Conservation (phyloP, 2,329 filamentous ascomycete genomes). For the Arachnomyces sp. region DNA sequence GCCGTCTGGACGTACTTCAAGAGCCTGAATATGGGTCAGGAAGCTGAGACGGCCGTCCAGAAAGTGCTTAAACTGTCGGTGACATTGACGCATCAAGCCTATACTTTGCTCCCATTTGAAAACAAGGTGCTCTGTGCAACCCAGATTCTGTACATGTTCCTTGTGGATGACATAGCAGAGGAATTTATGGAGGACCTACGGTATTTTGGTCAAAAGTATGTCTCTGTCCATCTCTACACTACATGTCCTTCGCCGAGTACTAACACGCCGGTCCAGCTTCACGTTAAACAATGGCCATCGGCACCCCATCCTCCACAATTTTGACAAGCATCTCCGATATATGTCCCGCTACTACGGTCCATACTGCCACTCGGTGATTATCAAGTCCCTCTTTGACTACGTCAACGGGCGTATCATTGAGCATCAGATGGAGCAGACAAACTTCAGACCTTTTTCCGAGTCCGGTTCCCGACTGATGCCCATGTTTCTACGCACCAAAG, state of each 20-base stretch:
- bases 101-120: conserved; percentile 9
- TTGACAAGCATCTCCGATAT: conserved; percentile 8
- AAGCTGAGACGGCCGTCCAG: conserved; percentile 2
- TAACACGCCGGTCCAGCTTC: too few species aligned
- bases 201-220: conserved; percentile 10
- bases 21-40: conserved; percentile 4
- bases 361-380: conserved; percentile 10
- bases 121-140: conserved; percentile 7
- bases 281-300: background rate
- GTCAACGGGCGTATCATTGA: conserved; percentile 10
- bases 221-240: background rate
- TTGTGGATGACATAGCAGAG: conserved; percentile 10
- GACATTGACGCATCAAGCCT: conserved; percentile 6
- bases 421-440: conserved; percentile 5
- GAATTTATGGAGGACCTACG: conserved; percentile 8
- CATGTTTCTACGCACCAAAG: conserved; percentile 10
- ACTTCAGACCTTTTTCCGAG: conserved; percentile 1
- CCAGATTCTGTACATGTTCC: conserved; percentile 11
- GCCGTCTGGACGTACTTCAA: conserved; percentile 10
- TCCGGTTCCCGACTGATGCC: conserved; percentile 8
- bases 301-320: conserved; percentile 3
- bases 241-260: background rate
- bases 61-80: conserved; percentile 7
- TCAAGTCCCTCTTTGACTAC: conserved; percentile 9
- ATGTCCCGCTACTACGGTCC: conserved; percentile 8